Percentiles rank a stretch among this genome's conserved stretches.
These are phyloP conservation scores for Chrysosporium keratinophilum DNA, from an alignment of 2,329 filamentous ascomycete species.

Conservation along the genomic window DNA sequence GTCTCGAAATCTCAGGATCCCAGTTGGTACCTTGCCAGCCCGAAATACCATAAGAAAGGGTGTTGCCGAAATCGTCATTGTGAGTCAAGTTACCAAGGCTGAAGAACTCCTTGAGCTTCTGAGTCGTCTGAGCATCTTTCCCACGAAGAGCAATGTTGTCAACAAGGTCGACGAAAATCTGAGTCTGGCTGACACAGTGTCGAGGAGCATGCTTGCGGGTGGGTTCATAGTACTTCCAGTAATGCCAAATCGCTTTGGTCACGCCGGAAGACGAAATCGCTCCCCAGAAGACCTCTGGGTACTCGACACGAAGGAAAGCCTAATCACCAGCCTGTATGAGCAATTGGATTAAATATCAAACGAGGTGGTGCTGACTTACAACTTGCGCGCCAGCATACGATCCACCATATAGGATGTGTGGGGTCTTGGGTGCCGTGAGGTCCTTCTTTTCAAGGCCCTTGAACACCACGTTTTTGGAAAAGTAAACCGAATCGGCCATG, in stretches of 20 bases:
- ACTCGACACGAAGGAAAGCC: constrained; percentile 63
- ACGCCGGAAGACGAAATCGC: constrained; percentile 74
- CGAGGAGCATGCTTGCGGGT: constrained; percentile 47
- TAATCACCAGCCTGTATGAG: neutral
- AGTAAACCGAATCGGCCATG: constrained; percentile 70
- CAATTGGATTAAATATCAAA: neutral
- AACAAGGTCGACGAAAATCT: constrained; percentile 49
- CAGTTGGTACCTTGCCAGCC: constrained; percentile 50
- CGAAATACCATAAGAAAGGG: constrained; percentile 37
- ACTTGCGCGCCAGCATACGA: constrained; percentile 74
- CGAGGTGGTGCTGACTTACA: constrained; percentile 8
- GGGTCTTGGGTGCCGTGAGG: constrained; percentile 53
- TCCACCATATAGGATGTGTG: constrained; percentile 73
- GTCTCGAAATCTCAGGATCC: constrained; percentile 46
- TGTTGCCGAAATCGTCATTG: constrained; percentile 45
- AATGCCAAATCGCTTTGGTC: constrained; percentile 66
- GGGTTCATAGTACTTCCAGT: constrained; percentile 56
- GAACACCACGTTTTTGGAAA: constrained; percentile 62
- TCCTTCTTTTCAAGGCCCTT: constrained; percentile 57
- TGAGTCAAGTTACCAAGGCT: constrained; percentile 37
- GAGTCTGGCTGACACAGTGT: constrained; percentile 55
- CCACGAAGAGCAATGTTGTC: constrained; percentile 48
- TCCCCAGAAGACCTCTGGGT: constrained; percentile 69
- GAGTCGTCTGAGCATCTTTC: constrained; percentile 36
- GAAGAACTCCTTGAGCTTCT: constrained; percentile 45